Evolutionary conservation across 225 moss, liverwort and hornwort species (phyloP).

Genomic region (Ulota crispa): DNA sequence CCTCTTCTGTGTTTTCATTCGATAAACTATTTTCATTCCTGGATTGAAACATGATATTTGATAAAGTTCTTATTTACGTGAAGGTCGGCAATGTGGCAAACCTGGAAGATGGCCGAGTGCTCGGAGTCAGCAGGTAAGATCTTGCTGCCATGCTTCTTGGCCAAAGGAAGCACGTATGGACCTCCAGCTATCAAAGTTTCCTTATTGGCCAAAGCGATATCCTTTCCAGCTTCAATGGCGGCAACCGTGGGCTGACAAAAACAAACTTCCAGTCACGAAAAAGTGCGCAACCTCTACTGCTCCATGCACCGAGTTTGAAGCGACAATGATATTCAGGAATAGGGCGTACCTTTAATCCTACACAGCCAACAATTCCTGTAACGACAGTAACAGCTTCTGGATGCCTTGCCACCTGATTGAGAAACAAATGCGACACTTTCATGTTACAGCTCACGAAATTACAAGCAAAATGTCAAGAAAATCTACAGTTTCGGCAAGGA

Average conservation of each 20-base stretch:
- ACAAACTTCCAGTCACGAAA: neutral
- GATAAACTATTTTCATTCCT: neutral
- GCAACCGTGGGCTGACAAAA: conserved; percentile 78
- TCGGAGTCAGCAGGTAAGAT: conserved; percentile 93
- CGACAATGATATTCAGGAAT: neutral
- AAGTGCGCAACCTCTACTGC: neutral
- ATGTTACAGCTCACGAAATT: neutral
- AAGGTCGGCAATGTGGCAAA: conserved; percentile 64
- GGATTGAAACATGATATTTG: neutral
- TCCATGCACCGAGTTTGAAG: neutral
- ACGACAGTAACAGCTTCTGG: conserved; percentile 88
- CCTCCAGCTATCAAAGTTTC: conserved; percentile 96
- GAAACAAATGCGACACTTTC: neutral
- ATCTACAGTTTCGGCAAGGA: neutral
- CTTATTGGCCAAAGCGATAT: conserved; percentile 90
- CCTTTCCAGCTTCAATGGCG: conserved; percentile 90
- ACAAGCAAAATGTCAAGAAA: neutral
- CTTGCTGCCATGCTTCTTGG: conserved; percentile 73
- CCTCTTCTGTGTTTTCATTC: neutral
- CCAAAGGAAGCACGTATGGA: conserved; percentile 84
- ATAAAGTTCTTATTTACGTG: conserved; percentile 9
- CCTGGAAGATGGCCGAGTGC: conserved; percentile 97
- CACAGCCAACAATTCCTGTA: conserved; percentile 92
- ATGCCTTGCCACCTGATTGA: conserved; percentile 74
- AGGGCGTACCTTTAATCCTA: conserved; percentile 69